Base-by-base conservation (phyloP, 129 eudicot genomes). In the Erigeron canadensis region DNA sequence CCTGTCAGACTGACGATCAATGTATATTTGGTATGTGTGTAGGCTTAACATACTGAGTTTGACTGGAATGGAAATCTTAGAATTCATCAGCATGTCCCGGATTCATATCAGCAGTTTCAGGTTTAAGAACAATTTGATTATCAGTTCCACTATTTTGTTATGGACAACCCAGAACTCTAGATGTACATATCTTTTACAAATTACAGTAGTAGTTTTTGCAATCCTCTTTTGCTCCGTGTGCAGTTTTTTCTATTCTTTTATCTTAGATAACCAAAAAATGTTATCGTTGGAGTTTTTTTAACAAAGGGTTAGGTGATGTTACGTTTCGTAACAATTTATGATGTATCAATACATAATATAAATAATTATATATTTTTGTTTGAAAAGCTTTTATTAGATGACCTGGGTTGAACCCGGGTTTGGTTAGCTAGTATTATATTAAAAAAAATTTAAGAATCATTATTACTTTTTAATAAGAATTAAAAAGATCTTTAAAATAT, bases 31-130 rank as follows among this genome's bases (percentile, higher is more conserved):
- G 65, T 79, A 61, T 70, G 84, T 90, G 87, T 87, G 91, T 81
- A 87, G 95, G 95, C 95, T 83, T 74, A 72, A 64, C 48, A 34
- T 65, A 68, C 91, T 65, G 81, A 78, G 97, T 71, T 81, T 51
- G 77, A 51, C 53, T 54, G 86, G 82, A 53, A 67, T 69, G 86
- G 67, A 28, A 45, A 15, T 48, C 22, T 51, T 6, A 51, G n/a
- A 51, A 51, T 51, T 51, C 21, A 19, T 16, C 1, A 8, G n/a
- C 57, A 51, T 4, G 10, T 51, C n/a, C 17, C 17, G 57, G 17
- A 51, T n/a, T 3, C 22, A 47, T 47, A 0, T 47, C 54, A 47
- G 12, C 54, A 47, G 15, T 47, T 6, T 47, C 6, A 13, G 54
- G 54, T 47, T 47, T 47, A 16, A 15, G 15, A 47, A 13, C 54